Base-by-base conservation (phyloP, 2,329 filamentous ascomycete genomes). In the Leptographium radiaticola region DNA sequence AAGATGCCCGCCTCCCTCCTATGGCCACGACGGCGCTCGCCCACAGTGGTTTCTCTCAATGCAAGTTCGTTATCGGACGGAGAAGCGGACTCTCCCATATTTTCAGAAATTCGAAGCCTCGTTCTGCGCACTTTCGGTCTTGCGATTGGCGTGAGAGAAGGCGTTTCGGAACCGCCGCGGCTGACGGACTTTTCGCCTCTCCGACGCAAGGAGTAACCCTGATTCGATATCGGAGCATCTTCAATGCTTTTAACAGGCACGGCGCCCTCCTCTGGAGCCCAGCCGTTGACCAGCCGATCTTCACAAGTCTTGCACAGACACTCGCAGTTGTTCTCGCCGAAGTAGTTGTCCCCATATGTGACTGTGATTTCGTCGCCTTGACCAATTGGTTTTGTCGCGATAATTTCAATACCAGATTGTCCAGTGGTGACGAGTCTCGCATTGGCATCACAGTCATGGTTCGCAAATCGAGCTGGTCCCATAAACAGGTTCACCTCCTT, bases 391-490 rank as follows among this genome's bases (percentile, higher is more conserved):
- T 83, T 81, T 38, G 83, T 81, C 3, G 93, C 89, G 50, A 95
- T 81, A 54, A 98, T 90, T 64, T 94, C 87, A 72, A 98, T 96
- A 39, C 89, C 89, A 55, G 90, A 83, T 54, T 84, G 81, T 47
- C 89, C 88, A 39, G 82, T 86, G 39, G 89, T 96, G 61, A 87
- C 84, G 46, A 98, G 77, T 64, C 84, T 81, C 10, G 90, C 90
- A 71, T 97, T 98, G 36, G 93, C 89, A 60, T 86, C 79, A 70
- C 93, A 98, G 67, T 98, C 93, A 69, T 98, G 93, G 65, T 98
- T 98, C 31, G 93, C 89, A 67, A 98, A 97, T 51, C 93, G 83
- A 38, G 93, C 93, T 9, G 93, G 94, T 0, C 93, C 93, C 65
- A 98, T 83, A 65, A 98, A 97, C 44, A 98, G 73, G 51, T 88